A percentile compares a stretch with the other conserved stretches of the same genome.
These are phyloP conservation scores for Mitosporidium daphniae DNA, from an alignment of 371 early-diverging fungal genomes.

Conservation along the genomic window DNA sequence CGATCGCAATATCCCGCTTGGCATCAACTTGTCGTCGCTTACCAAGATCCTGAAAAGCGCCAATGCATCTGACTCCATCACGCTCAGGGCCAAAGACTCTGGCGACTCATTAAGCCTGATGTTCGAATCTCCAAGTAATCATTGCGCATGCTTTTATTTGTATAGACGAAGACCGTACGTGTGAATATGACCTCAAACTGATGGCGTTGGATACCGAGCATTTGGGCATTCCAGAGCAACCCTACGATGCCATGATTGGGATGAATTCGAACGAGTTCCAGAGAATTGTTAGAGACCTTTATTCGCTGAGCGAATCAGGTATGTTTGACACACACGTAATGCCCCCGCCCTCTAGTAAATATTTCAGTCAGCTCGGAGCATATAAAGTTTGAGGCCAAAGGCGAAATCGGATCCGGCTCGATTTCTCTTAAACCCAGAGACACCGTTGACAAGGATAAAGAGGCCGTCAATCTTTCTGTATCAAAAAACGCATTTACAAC, in stretches of 20 bases:
- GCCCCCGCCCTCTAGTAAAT: constrained; percentile 12
- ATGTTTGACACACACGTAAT: constrained; percentile 1
- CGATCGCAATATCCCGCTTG: constrained; percentile 57
- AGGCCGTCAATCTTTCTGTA: constrained; percentile 31
- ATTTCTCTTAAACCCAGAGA: constrained; percentile 10
- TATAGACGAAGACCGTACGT: constrained; percentile 32
- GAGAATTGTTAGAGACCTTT: constrained; percentile 54
- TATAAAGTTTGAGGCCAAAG: constrained; percentile 42
- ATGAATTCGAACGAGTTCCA: constrained; percentile 62
- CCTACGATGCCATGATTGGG: constrained; percentile 47
- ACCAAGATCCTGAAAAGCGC: constrained; percentile 74
- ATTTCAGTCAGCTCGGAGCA: constrained; percentile 66
- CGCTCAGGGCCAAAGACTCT: constrained; percentile 37
- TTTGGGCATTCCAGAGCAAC: constrained; percentile 55
- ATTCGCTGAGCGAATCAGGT: constrained; percentile 43
- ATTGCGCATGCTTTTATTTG: background rate
- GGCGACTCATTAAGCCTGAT: constrained; percentile 35
- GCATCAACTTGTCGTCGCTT: constrained; percentile 42
- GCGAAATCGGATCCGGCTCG: constrained; percentile 51
- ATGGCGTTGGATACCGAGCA: constrained; percentile 85
- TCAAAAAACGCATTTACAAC: constrained; percentile 36
- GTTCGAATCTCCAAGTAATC: constrained; percentile 26
- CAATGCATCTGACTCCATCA: constrained; percentile 52
- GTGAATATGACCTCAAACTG: constrained; percentile 70
- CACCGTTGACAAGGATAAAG: constrained; percentile 14